Base-by-base conservation (phyloP, 108 stramenopile genomes). In the Nannochloropsis salina region DNA sequence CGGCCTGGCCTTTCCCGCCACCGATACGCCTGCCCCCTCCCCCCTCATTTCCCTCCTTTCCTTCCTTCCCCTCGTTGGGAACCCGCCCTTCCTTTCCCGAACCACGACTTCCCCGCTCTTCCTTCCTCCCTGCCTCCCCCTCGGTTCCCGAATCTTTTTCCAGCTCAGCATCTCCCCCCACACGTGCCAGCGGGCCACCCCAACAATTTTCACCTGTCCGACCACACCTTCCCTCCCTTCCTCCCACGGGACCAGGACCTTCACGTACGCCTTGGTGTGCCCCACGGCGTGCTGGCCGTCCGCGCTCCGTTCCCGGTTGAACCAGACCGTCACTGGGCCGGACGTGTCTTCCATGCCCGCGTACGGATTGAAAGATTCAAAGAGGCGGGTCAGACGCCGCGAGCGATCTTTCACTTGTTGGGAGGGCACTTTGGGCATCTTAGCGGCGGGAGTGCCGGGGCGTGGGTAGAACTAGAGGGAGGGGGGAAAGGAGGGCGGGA, bases 381-480 rank as follows among this genome's bases (percentile, higher is more conserved):
- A 86, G 15, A 86, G 44, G 4, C 45, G 45, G 2, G 89, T 85
- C 11, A 92, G 47, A 21, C 51, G 20, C 41, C 92, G 86, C 21
- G 80, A 83, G 42, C 92, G 45, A 9, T 87, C 86, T 45, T 92
- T 92, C 9, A 90, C 90, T 6, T 86, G 43, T 20, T 86, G 43
- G n/a, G 90, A 90, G 6, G 42, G 44, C n/a, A 92, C 80, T 15
- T 87, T 84, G 44, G 80, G 82, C 92, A 92, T 92, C 43, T 80
- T 85, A 6, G 92, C 92, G n/a, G 92, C 92, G 10, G 89, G 89
- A 4, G 92, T 92, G 20, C 90, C 90, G 6, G 92, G 92, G 18
- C 92, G 86, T n/a, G 90, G 86, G 83, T 92, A 92, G 61, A 92
- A 92, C 80, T 92, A 90, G 42, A 21, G 18, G 79, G 83, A 74